Base-by-base conservation (phyloP, 371 early-diverging fungal species). In the Syncephalastrum monosporum region DNA sequence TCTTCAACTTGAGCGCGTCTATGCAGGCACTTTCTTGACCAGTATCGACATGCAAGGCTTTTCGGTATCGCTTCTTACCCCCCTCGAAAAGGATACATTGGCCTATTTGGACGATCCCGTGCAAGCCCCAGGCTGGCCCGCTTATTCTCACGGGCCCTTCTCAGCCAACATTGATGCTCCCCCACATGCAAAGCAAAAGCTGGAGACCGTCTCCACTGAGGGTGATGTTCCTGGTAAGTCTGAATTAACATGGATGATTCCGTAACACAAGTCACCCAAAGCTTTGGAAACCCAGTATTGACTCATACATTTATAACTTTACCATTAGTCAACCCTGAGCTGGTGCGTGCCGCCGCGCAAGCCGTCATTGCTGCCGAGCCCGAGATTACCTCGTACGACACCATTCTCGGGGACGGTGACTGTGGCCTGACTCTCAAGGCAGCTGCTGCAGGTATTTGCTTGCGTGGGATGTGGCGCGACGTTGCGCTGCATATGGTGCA, bases 341-440 rank as follows among this genome's bases (percentile, higher is more conserved):
- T 66, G 15, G 81, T 91, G 24, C 67, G 71, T 14, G 57, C 64
- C 21, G 86, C 81, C 14, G 78, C 82, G 48, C 33, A 79, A 19
- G 74, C 71, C 6, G 82, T 86, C 0, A 84, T 89, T 29, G 68
- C 60, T 8, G 81, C 74, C n/a, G 91, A 91, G 65, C 87, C 90
- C 4, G 71, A 82, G 17, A 76, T 93, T 33, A 91, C 91, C 5
- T 63, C 65, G 15, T 82, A 79, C 47, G 93, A 93, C 59, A 83
- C 85, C 42, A 58, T 89, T 43, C 74, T 82, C 52, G 93, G 93
- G 15, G 93, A 93, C 63, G 93, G 93, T 15, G 93, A 92, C 60
- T 93, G 93, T 60, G 93, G 93, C 6, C 71, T 77, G 13, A 89
- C 91, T 1, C 64, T 93, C 45, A 75, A 82, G 27, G 72, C 83